These are phyloP conservation scores for Jacaranda copaia DNA, from an alignment of 257 asterid genomes.

Conservation along the genomic window DNA sequence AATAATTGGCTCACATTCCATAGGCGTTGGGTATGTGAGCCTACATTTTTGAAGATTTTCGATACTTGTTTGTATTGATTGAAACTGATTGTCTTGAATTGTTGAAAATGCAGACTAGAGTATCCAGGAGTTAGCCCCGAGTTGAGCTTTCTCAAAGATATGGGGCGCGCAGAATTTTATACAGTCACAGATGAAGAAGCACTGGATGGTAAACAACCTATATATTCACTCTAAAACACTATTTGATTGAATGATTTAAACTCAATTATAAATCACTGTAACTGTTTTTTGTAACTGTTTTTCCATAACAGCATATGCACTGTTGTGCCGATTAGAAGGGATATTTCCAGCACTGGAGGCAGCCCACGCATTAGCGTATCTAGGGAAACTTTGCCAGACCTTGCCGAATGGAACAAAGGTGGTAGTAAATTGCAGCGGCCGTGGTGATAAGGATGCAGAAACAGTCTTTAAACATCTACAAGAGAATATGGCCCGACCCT, in stretches of 20 bases:
- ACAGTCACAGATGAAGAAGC: constrained; percentile 72
- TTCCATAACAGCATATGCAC: constrained; percentile 52
- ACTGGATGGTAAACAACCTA: constrained; percentile 51
- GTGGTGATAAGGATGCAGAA: constrained; percentile 78
- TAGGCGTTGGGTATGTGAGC: constrained; percentile 62
- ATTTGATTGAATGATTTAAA: not conserved
- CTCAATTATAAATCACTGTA: not conserved
- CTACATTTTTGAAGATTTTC: no score
- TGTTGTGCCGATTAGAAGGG: constrained; percentile 70
- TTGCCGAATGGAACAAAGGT: constrained; percentile 62
- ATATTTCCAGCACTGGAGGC: constrained; percentile 80
- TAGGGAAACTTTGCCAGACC: constrained; percentile 59
- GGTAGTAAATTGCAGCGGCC: constrained; percentile 79
- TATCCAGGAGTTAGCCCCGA: constrained; percentile 87
- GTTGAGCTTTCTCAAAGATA: constrained; percentile 76
- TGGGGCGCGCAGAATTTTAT: constrained; percentile 67
- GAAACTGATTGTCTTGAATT: not conserved
- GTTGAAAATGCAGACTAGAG: constrained; percentile 58
- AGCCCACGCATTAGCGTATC: constrained; percentile 79
- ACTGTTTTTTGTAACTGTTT: not conserved
- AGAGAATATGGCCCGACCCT: not conserved
- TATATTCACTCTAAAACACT: not conserved
- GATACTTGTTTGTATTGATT: not conserved
- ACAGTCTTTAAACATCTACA: constrained; percentile 45
- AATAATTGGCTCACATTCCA: constrained; percentile 60